These are phyloP conservation scores for Aspergillus sp. DNA, from an alignment of 2,329 filamentous ascomycete species.

Conservation along the genomic window DNA sequence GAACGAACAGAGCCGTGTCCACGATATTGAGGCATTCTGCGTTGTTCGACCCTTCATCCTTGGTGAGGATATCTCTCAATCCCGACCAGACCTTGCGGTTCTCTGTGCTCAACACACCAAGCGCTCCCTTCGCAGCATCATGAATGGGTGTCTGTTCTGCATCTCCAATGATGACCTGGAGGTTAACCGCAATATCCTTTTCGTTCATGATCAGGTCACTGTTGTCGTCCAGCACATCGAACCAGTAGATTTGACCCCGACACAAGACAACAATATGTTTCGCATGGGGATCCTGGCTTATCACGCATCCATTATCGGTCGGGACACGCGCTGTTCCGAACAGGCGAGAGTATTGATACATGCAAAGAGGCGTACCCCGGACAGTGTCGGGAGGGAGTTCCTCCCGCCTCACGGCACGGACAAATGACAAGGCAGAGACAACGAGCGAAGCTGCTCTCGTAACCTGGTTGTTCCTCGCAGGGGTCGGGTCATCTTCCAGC, in stretches of 20 bases:
- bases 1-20: conserved; percentile 86
- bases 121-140: conserved; percentile 89
- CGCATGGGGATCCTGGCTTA: conserved; percentile 89
- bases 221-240: conserved; percentile 93
- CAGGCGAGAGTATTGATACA: conserved; percentile 96
- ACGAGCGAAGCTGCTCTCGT: conserved; percentile 90
- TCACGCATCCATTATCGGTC: conserved; percentile 91
- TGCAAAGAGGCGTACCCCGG: conserved; percentile 82
- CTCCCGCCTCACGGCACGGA: conserved; percentile 87
- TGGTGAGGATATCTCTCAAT: conserved; percentile 80
- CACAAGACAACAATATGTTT: conserved; percentile 93
- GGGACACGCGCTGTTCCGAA: conserved; percentile 95
- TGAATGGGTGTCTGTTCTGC: conserved; percentile 86
- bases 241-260: conserved; percentile 98
- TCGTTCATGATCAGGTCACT: conserved; percentile 96
- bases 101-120: conserved; percentile 93
- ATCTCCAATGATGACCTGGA: conserved; percentile 90
- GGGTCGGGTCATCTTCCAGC: conserved; percentile 94
- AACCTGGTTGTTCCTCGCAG: conserved; percentile 93
- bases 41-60: conserved; percentile 87
- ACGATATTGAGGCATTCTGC: conserved; percentile 94
- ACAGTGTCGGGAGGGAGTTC: conserved; percentile 88
- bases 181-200: conserved; percentile 85
- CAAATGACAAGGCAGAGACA: conserved; percentile 86
- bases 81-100: conserved; percentile 96